Base-by-base conservation (phyloP, 2,329 filamentous ascomycete species). In the Helminthosporium solani region DNA sequence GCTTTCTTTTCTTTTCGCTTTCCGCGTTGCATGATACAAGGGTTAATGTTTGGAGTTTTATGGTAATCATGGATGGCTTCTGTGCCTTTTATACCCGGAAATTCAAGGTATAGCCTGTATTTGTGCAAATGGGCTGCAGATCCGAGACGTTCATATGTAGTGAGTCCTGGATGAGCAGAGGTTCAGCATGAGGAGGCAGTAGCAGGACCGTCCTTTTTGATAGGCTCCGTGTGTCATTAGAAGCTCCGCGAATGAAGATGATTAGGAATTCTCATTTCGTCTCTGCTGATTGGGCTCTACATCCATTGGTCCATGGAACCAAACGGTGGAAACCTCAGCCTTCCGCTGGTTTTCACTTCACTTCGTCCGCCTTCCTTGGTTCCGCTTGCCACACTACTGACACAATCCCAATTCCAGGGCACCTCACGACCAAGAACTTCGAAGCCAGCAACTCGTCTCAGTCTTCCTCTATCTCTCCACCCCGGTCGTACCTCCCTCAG, bases 341-440 rank as follows among this genome's bases (percentile, higher is more conserved):
- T 40, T 19, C 25, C 43, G 21, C 46, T 44, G 8, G 46, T 48
- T 46, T 41, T 42, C 7, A 40, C 43, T 43, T 46, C 47, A 21
- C 31, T 49, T 16, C 53, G 42, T 3, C 48, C 40, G 0, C 42
- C 46, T 7, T 28, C 33, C 30, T 16, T 45, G 30, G 47, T 48
- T 33, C 59, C 60, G 3, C 53, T 56, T 3, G 50, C 54, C 1
- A 56, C 56, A 42, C 62, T 67, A 41, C 63, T 66, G 11, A 68
- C 52, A 25, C 64, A 67, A 20, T 68, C 65, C 65, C 65, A 68
- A 43, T 60, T 56, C 61, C 64, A 68, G 7, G 65, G 65, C 3
- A 65, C 58, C 27, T 61, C 53, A 21, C 39, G 49, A 1, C 64
- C 58, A n/a, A 65, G 25, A 1, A 67, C 58, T 19, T 68, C 60